A percentile compares a stretch with the other conserved stretches of the same genome.
phyloP scores from a whole-genome alignment of 257 asterid genomes.

The Cruciata laevipes region DNA sequence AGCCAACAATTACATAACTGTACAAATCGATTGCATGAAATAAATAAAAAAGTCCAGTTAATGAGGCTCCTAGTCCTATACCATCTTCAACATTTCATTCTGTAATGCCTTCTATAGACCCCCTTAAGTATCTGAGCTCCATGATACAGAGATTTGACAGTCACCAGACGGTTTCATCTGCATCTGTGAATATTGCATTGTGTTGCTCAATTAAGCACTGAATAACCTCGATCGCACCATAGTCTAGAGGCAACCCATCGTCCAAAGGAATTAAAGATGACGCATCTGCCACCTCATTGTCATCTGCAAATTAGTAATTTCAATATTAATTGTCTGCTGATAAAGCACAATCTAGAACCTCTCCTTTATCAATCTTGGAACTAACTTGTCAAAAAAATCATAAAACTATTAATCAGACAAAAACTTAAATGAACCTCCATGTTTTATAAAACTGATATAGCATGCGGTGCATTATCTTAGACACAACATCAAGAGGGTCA shows the following conservation, averaged over 20 bases:
- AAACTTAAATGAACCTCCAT: background rate
- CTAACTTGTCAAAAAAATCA: background rate
- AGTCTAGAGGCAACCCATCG: slow-evolving; percentile 58
- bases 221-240: slow-evolving; percentile 72
- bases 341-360: background rate
- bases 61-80: slow-evolving; percentile 5
- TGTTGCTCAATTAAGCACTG: slow-evolving; percentile 88
- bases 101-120: slow-evolving; percentile 5
- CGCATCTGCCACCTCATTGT: slow-evolving; percentile 45
- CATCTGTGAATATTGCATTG: slow-evolving; percentile 73
- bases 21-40: slow-evolving; percentile 17
- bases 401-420: background rate
- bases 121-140: slow-evolving; percentile 3
- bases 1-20: slow-evolving; percentile 5
- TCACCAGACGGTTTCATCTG: slow-evolving; percentile 80
- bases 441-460: background rate
- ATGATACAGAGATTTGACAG: slow-evolving; percentile 28
- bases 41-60: background rate
- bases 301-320: slow-evolving; percentile 34
- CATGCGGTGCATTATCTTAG: background rate
- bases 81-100: background rate
- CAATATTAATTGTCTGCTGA: background rate
- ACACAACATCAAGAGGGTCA: background rate
- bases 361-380: background rate
- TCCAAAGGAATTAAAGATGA: slow-evolving; percentile 81